Base-by-base conservation (phyloP, 2,329 filamentous ascomycete genomes). In the Cyphellophora attinorum region DNA sequence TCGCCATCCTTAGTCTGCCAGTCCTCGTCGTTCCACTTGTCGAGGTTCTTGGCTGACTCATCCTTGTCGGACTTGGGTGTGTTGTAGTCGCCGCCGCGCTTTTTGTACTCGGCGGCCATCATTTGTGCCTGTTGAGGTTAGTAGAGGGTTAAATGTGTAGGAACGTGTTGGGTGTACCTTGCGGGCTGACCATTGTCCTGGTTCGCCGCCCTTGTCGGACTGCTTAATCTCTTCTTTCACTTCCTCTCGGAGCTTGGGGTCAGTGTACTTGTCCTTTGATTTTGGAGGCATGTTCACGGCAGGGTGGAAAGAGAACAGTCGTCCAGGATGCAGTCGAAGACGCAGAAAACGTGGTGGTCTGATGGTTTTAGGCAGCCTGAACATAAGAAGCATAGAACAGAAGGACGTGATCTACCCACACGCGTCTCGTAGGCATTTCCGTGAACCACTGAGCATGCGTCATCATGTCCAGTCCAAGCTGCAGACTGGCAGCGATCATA, bases 1-100 rank as follows among this genome's bases (percentile, higher is more conserved):
- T 52, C 56, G 1, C 64, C 64, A 30, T 68, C 63, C 38, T 66
- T 67, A 1, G 62, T 67, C 51, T 67, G 62, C 62, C 64, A 67
- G 4, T 68, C 59, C 35, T 68, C 65, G n/a, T 65, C 52, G 0
- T 51, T 55, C 64, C 65, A 68, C 12, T 65, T 54, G 5, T 57
- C 54, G 2, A 68, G 51, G 31, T 64, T 51, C 47, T 64, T 58
- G 34, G 67, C 62, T 4, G 56, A 57, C 15, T 64, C 51, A 39
- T 64, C 58, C 38, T 65, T 56, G n/a, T 54, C 51, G 29, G 58
- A 52, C 37, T 68, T 64, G 30, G 59, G 56, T 3, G 59, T 66
- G 5, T 54, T 68, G 47, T 68, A 67, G 16, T 49, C 55, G 5
- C 64, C 64, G 5, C 62, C 61, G 12, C 62, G 60, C 37, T 62